Conservation (phyloP, 805 yeast genomes). For the Starmerella asiatica region DNA sequence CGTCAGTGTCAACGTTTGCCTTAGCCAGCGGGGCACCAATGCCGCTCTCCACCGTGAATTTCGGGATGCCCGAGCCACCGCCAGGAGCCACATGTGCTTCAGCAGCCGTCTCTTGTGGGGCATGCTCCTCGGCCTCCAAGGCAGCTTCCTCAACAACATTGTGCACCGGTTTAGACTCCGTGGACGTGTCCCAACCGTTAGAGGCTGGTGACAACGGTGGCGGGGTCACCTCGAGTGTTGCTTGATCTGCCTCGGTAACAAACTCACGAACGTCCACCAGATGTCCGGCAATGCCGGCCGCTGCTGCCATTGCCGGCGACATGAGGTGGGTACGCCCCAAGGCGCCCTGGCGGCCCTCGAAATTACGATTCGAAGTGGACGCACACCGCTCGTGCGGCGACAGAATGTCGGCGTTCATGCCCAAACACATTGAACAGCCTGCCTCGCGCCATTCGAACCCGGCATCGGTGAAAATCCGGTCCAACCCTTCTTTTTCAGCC, state of each 20-base stretch:
- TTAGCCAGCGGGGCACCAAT: conserved; percentile 88
- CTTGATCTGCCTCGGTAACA: conserved; percentile 27
- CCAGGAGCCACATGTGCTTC: conserved; percentile 25
- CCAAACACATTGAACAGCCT: conserved; percentile 98
- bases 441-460: conserved; percentile 99
- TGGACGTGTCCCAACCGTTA: conserved; percentile 36
- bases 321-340: conserved; percentile 87
- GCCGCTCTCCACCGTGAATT: conserved; percentile 63
- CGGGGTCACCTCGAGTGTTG: conserved; percentile 26
- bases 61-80: conserved; percentile 47
- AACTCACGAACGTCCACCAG: conserved; percentile 82
- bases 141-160: conserved; percentile 44
- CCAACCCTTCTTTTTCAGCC: conserved; percentile 91
- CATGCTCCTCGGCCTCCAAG: conserved; percentile 30
- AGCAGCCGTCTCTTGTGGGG: conserved; percentile 19
- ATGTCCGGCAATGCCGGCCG: conserved; percentile 87
- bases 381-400: conserved; percentile 96
- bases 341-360: conserved; percentile 99
- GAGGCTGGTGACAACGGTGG: neutral
- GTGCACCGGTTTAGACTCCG: conserved; percentile 27
- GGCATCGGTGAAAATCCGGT: conserved; percentile 77
- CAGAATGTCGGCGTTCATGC: conserved; percentile 97
- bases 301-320: conserved; percentile 99
- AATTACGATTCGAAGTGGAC: conserved; percentile 95
- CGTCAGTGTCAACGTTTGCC: conserved; percentile 96